These are phyloP conservation scores for Aspergillus tanneri DNA, from an alignment of 2,329 filamentous ascomycete species.

Conservation along the genomic window DNA sequence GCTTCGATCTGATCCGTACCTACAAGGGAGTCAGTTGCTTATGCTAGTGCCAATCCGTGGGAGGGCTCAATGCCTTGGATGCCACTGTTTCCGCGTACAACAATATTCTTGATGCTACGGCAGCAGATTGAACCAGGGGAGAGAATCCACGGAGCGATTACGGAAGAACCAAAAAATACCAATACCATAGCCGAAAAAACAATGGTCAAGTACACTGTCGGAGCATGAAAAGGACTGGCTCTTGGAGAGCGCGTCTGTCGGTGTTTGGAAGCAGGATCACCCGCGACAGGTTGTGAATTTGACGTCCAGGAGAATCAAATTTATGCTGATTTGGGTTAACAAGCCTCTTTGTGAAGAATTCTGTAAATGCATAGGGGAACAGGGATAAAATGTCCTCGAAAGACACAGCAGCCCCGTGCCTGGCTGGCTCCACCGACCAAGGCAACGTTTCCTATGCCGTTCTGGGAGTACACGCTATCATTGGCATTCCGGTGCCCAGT, in stretches of 20 bases:
- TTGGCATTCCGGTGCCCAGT: neutral
- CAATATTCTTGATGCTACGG: constrained; percentile 49
- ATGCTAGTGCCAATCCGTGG: constrained; percentile 56
- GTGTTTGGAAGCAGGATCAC: constrained; percentile 1
- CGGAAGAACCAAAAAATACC: constrained; percentile 51
- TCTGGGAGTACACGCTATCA: neutral
- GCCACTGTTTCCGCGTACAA: constrained; percentile 48
- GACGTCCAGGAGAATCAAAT: neutral
- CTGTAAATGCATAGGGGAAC: neutral
- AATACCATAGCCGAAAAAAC: constrained; percentile 2
- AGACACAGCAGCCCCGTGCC: neutral
- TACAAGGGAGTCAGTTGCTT: constrained; percentile 52
- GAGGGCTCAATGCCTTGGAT: constrained; percentile 58
- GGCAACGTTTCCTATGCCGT: neutral
- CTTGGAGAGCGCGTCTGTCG: neutral
- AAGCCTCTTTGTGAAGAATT: neutral
- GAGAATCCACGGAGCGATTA: constrained; percentile 52
- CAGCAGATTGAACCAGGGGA: constrained; percentile 55
- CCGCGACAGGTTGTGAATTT: neutral
- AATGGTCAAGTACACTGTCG: neutral
- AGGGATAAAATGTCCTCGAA: neutral
- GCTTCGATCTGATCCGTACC: constrained; percentile 25
- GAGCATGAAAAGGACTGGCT: neutral
- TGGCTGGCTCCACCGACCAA: constrained; percentile 1
- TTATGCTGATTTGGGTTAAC: constrained; percentile 1